These are phyloP conservation scores for Komagataella pastoris DNA, from an alignment of 805 yeast species.

Conservation along the genomic window DNA sequence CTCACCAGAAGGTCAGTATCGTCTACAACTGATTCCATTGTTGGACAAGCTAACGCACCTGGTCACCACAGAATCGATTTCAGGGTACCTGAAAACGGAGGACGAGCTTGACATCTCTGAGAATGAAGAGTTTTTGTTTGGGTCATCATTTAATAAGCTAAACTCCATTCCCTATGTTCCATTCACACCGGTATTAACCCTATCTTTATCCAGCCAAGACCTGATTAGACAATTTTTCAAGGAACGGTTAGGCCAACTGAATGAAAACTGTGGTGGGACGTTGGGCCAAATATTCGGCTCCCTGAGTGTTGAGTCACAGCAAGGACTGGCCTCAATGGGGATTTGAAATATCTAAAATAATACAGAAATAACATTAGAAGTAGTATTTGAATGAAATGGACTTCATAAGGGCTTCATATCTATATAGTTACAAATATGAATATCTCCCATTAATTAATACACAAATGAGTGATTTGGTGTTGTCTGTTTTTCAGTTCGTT, in stretches of 20 bases:
- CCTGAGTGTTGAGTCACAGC: slow-evolving; percentile 1
- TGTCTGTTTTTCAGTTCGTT: slow-evolving; percentile 1
- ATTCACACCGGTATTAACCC: slow-evolving; percentile 55
- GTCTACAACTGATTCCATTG: slow-evolving; percentile 25
- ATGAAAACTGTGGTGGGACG: background rate
- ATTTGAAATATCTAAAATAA: background rate
- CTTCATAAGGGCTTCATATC: background rate
- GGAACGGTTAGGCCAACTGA: slow-evolving; percentile 1
- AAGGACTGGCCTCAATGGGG: background rate
- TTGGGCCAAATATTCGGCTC: background rate
- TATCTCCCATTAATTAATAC: background rate
- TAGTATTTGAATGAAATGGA: background rate
- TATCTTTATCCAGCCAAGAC: slow-evolving; percentile 17
- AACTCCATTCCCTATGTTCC: slow-evolving; percentile 46
- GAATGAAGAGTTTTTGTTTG: slow-evolving; percentile 33
- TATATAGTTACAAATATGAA: background rate
- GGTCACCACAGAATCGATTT: slow-evolving; percentile 18
- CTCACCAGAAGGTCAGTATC: slow-evolving; percentile 23
- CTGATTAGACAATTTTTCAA: slow-evolving; percentile 21
- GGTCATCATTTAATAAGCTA: slow-evolving; percentile 71
- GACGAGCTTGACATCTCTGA: slow-evolving; percentile 8
- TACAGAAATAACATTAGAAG: background rate
- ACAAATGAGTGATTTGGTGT: background rate
- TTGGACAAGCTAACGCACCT: slow-evolving; percentile 27
- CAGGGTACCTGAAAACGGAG: slow-evolving; percentile 16